Evolutionary conservation across 768 basidiomycete genomes (phyloP).

Genomic region (Tricholoma terreum): DNA sequence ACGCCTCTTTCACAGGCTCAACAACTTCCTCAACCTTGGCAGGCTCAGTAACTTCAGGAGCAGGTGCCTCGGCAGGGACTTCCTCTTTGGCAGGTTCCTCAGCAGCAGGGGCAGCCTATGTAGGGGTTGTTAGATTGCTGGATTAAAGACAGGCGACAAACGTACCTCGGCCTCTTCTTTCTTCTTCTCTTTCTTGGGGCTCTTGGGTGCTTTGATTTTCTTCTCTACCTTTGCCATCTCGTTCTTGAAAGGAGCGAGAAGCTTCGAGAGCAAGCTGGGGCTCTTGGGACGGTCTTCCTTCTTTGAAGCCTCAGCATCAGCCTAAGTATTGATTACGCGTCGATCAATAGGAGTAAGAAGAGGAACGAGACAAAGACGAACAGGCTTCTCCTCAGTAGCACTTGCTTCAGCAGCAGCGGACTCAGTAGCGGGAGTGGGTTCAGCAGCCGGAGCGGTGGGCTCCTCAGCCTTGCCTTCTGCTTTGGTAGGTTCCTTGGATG

Average conservation of each 20-base stretch:
- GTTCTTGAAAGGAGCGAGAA: slow-evolving; percentile 77
- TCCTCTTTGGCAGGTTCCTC: slow-evolving; percentile 40
- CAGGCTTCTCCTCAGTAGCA: slow-evolving; percentile 37
- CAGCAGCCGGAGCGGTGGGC: slow-evolving; percentile 18
- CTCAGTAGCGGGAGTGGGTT: slow-evolving; percentile 16
- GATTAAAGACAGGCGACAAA: slow-evolving; percentile 1
- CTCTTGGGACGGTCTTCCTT: slow-evolving; percentile 84
- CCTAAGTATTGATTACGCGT: slow-evolving; percentile 25
- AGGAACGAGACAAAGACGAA: slow-evolving; percentile 27
- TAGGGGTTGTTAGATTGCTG: background rate
- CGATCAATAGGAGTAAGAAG: background rate
- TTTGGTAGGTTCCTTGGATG: slow-evolving; percentile 27
- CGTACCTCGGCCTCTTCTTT: slow-evolving; percentile 64
- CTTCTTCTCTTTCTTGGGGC: slow-evolving; percentile 81
- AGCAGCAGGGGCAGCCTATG: slow-evolving; percentile 36
- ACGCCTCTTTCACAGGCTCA: slow-evolving; percentile 70
- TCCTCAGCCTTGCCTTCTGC: slow-evolving; percentile 39
- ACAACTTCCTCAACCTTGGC: slow-evolving; percentile 17
- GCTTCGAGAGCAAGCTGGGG: slow-evolving; percentile 70
- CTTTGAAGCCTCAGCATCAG: slow-evolving; percentile 51
- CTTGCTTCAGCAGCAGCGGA: slow-evolving; percentile 18
- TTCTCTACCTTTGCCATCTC: slow-evolving; percentile 61
- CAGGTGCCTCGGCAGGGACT: slow-evolving; percentile 26
- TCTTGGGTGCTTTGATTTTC: slow-evolving; percentile 67
- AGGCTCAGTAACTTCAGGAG: slow-evolving; percentile 35